Evolutionary conservation across 2,329 filamentous ascomycete species (phyloP).

Genomic region (Nannizziopsis arthrosporioides): DNA sequence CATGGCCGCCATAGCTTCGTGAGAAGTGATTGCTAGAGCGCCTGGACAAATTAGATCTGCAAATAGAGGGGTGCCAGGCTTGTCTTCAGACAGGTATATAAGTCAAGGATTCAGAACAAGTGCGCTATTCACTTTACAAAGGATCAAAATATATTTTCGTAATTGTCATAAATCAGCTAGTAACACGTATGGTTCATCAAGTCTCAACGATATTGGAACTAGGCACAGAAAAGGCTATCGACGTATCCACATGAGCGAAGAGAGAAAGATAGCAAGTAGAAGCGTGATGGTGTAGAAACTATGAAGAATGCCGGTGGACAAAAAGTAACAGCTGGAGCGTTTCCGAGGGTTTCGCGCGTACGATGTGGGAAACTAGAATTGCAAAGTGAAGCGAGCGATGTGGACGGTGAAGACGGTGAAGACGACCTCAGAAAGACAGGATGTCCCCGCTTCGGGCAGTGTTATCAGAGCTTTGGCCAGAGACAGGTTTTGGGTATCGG

Average conservation of each 20-base stretch:
- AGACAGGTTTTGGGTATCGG: neutral
- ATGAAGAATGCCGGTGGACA: neutral
- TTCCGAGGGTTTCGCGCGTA: too few relatives aligned
- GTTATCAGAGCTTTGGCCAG: too few relatives aligned
- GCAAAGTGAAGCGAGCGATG: too few relatives aligned
- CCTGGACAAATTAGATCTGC: neutral
- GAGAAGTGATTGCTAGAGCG: neutral
- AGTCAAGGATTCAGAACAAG: neutral
- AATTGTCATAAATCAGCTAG: slow-evolving; percentile 1
- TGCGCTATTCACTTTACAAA: neutral
- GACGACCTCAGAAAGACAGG: too few relatives aligned
- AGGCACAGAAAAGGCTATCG: neutral
- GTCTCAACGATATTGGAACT: neutral
- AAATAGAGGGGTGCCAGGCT: neutral
- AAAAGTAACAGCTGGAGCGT: too few relatives aligned
- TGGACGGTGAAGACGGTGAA: too few relatives aligned
- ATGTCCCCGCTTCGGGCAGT: too few relatives aligned
- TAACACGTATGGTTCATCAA: neutral
- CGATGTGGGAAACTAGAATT: too few relatives aligned
- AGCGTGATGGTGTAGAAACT: neutral
- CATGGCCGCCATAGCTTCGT: slow-evolving; percentile 8
- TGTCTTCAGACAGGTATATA: neutral
- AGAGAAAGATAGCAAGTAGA: neutral
- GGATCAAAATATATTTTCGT: neutral
- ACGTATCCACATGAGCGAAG: neutral